Conservation (phyloP, 2,329 filamentous ascomycete species). For the Fulvia fulva region DNA sequence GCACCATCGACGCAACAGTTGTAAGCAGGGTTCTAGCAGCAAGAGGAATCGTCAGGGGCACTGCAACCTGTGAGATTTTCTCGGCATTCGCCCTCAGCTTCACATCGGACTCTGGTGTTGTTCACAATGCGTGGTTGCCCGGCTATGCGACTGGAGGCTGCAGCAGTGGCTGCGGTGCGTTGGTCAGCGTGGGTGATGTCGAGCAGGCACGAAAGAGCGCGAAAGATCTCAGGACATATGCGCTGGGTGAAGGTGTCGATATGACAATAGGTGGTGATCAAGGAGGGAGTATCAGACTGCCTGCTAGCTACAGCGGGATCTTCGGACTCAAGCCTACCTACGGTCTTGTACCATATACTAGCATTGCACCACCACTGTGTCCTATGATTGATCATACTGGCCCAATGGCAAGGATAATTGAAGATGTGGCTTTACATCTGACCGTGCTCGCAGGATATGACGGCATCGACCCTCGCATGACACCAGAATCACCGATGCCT, state of each 20-base stretch:
- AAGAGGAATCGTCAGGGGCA: conserved; percentile 43
- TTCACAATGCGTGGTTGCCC: conserved; percentile 40
- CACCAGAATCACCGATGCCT: conserved; percentile 38
- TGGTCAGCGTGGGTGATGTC: conserved; percentile 33
- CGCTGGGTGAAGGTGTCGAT: conserved; percentile 34
- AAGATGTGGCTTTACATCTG: conserved; percentile 40
- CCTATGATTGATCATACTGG: conserved; percentile 46
- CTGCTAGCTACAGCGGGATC: conserved; percentile 69
- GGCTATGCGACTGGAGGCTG: conserved; percentile 36
- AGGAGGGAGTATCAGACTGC: conserved; percentile 70
- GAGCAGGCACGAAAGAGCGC: conserved; percentile 24
- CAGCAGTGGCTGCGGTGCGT: conserved; percentile 33
- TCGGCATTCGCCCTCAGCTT: conserved; percentile 42
- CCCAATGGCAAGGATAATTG: conserved; percentile 40
- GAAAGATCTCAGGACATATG: conserved; percentile 18
- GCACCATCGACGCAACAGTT: conserved; percentile 44
- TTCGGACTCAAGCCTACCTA: conserved; percentile 80
- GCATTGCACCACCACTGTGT: conserved; percentile 37
- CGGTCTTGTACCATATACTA: conserved; percentile 50
- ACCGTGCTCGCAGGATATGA: conserved; percentile 44
- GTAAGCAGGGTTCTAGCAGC: conserved; percentile 42
- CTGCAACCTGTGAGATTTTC: conserved; percentile 48
- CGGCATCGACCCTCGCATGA: conserved; percentile 43
- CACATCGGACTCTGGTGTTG: conserved; percentile 44
- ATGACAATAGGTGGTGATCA: conserved; percentile 44